Percentiles rank a stretch among this genome's conserved stretches.
Conservation (phyloP, 2,329 filamentous ascomycete species). For the Geosmithia flava region DNA sequence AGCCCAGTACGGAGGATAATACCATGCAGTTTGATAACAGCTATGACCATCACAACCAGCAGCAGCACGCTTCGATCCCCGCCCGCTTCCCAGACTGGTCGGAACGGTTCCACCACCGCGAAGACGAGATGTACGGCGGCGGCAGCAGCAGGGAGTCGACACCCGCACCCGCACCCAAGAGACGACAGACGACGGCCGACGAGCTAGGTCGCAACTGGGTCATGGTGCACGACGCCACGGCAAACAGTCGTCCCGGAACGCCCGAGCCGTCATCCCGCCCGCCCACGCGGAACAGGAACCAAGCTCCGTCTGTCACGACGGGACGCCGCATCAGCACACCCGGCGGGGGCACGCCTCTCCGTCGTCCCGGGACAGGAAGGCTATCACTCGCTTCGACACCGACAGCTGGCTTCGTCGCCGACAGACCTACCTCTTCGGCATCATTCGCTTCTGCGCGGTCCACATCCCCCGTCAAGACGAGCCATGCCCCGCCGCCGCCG, state of each 20-base stretch:
- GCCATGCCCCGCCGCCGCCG: slow-evolving; percentile 16
- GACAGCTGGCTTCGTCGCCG: slow-evolving; percentile 4
- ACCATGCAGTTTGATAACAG: background rate
- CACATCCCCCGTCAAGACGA: slow-evolving; percentile 30
- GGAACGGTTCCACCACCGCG: background rate
- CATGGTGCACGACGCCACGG: slow-evolving; percentile 38
- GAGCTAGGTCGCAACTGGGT: slow-evolving; percentile 61
- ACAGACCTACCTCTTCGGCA: slow-evolving; percentile 13
- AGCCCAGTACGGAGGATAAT: slow-evolving; percentile 13
- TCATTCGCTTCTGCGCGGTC: slow-evolving; percentile 18
- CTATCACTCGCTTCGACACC: slow-evolving; percentile 9
- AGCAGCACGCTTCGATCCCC: background rate
- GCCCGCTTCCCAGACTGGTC: background rate
- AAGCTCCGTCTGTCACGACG: slow-evolving; percentile 16
- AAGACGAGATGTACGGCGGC: background rate
- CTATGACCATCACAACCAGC: slow-evolving; percentile 1
- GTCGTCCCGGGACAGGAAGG: slow-evolving; percentile 8
- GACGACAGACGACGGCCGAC: slow-evolving; percentile 40
- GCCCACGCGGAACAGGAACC: slow-evolving; percentile 18
- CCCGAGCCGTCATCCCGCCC: slow-evolving; percentile 10
- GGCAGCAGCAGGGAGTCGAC: slow-evolving; percentile 23
- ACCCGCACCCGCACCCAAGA: slow-evolving; percentile 34
- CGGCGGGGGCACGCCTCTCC: background rate
- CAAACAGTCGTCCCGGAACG: slow-evolving; percentile 4
- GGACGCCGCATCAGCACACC: slow-evolving; percentile 31